Evolutionary conservation across 805 yeast species (phyloP).

Genomic region (Candida pseudofarinosa): DNA sequence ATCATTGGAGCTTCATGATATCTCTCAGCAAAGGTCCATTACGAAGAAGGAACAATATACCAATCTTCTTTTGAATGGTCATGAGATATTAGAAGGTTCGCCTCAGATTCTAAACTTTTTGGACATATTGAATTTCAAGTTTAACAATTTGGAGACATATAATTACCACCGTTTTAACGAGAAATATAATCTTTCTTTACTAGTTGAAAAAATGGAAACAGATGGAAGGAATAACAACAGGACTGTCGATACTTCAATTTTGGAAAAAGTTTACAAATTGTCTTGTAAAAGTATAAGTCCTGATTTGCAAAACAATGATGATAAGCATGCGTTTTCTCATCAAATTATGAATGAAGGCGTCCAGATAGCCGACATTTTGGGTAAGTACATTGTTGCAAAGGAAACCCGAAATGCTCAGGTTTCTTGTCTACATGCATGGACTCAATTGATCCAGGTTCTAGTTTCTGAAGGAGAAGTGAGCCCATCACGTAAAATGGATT

Average conservation of each 20-base stretch:
- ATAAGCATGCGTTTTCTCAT: slow-evolving; percentile 18
- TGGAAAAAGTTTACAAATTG: slow-evolving; percentile 20
- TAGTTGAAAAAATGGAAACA: slow-evolving; percentile 35
- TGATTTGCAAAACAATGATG: slow-evolving; percentile 14
- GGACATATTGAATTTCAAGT: slow-evolving; percentile 63
- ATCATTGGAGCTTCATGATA: slow-evolving; percentile 67
- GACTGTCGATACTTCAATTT: slow-evolving; percentile 41
- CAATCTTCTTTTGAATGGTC: slow-evolving; percentile 47
- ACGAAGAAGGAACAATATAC: slow-evolving; percentile 52
- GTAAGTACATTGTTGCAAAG: slow-evolving; percentile 43
- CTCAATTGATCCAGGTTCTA: slow-evolving; percentile 68
- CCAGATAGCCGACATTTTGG: slow-evolving; percentile 34
- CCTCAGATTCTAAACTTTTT: slow-evolving; percentile 66
- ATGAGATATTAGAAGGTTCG: slow-evolving; percentile 51
- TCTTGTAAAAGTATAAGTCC: slow-evolving; percentile 8
- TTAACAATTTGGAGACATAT: slow-evolving; percentile 40
- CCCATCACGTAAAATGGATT: slow-evolving; percentile 39
- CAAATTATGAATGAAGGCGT: slow-evolving; percentile 23
- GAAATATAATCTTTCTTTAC: slow-evolving; percentile 25
- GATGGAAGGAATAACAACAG: slow-evolving; percentile 12
- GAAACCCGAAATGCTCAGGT: slow-evolving; percentile 52
- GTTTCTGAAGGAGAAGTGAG: slow-evolving; percentile 50
- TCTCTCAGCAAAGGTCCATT: slow-evolving; percentile 38
- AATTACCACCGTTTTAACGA: slow-evolving; percentile 24
- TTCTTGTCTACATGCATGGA: slow-evolving; percentile 76